phyloP scores from a whole-genome alignment of 768 basidiomycete genomes.

The Boletellus emodensis region DNA sequence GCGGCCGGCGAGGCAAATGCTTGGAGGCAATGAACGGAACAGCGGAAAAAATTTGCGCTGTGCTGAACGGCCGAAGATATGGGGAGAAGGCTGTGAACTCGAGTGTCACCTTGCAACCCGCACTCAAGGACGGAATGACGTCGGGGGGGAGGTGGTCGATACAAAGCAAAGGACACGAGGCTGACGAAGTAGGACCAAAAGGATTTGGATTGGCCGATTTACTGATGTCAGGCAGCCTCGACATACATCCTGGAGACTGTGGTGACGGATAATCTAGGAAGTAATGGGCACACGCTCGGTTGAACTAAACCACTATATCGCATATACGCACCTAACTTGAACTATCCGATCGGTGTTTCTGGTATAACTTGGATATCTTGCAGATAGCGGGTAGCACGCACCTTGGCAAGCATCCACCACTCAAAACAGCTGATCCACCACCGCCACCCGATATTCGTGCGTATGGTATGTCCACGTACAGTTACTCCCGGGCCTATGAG shows the following conservation, averaged over 20 bases:
- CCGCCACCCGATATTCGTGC: slow-evolving; percentile 28
- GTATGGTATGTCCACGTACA: slow-evolving; percentile 39
- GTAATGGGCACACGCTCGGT: background rate
- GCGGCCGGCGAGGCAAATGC: slow-evolving; percentile 34
- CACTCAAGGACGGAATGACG: slow-evolving; percentile 10
- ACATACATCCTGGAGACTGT: background rate
- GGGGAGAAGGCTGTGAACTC: slow-evolving; percentile 40
- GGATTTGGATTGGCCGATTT: background rate
- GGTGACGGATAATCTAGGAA: background rate
- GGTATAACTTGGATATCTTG: background rate
- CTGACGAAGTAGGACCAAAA: slow-evolving; percentile 8
- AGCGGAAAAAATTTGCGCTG: slow-evolving; percentile 38
- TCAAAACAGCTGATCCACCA: slow-evolving; percentile 34
- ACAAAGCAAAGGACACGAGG: slow-evolving; percentile 14
- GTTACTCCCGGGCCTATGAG: slow-evolving; percentile 33
- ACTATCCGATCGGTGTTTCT: slow-evolving; percentile 1
- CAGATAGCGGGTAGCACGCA: slow-evolving; percentile 9
- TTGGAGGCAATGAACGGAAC: slow-evolving; percentile 40
- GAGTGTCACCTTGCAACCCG: slow-evolving; percentile 22
- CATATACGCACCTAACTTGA: slow-evolving; percentile 23
- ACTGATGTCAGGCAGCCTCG: background rate
- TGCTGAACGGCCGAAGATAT: slow-evolving; percentile 32
- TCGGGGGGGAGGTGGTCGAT: slow-evolving; percentile 19
- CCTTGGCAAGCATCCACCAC: slow-evolving; percentile 32
- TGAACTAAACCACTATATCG: background rate